phyloP scores from a whole-genome alignment of 2,329 filamentous ascomycete genomes.

The Phialocephala sp. region DNA sequence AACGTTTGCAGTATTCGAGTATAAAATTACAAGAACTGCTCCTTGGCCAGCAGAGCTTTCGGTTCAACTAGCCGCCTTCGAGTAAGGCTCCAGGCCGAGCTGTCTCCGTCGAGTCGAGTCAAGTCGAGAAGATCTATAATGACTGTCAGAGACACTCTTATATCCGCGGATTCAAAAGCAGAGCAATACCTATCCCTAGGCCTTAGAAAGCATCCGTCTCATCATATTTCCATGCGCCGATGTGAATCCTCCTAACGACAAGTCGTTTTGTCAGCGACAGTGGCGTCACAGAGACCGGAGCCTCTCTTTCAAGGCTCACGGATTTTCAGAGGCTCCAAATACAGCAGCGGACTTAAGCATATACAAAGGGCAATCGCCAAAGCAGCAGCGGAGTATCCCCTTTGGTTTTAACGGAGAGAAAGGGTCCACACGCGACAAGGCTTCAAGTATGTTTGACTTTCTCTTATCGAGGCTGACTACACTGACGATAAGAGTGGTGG shows the following conservation, averaged over 20 bases:
- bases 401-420: neutral
- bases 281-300: conserved; percentile 9
- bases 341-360: neutral
- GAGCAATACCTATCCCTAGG: neutral
- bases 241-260: neutral
- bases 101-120: neutral
- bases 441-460: conserved; percentile 19
- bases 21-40: neutral
- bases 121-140: neutral
- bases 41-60: neutral
- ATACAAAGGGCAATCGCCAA: neutral
- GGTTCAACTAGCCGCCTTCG: neutral
- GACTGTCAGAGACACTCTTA: neutral
- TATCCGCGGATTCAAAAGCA: neutral
- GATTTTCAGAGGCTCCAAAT: neutral
- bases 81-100: neutral
- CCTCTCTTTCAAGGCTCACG: neutral
- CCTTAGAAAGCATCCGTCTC: neutral
- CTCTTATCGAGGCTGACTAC: conserved; percentile 16
- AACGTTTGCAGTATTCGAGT: neutral
- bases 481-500: conserved; percentile 12
- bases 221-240: neutral
- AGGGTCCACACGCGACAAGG: conserved; percentile 22
- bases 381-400: neutral
- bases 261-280: conserved; percentile 18